Percentiles rank a stretch among this genome's conserved stretches.
phyloP scores from a whole-genome alignment of 495 filamentous ascomycete species.

The Chlorociboria aeruginascens region DNA sequence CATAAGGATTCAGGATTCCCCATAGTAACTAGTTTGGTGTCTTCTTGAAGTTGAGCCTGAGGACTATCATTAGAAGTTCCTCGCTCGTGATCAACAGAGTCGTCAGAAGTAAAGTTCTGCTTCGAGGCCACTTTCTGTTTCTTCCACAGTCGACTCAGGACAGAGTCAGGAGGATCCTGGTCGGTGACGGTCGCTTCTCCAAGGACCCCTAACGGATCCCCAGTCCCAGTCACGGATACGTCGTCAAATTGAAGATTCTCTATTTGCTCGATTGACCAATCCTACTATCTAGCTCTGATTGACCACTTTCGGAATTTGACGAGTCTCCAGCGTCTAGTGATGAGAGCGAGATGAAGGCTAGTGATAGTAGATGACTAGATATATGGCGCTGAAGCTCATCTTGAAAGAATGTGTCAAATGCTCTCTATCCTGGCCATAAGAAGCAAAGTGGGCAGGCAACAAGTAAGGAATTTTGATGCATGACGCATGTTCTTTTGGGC shows the following conservation, averaged over 20 bases:
- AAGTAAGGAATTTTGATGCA: too few species aligned
- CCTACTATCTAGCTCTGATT: background rate
- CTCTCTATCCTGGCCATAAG: too few species aligned
- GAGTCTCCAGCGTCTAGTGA: background rate
- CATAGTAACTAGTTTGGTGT: background rate
- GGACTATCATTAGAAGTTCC: background rate
- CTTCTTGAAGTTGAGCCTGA: background rate
- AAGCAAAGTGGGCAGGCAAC: too few species aligned
- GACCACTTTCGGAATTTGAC: background rate
- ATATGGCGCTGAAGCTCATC: too few species aligned
- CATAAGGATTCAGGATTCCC: constrained; percentile 1
- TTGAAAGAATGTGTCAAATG: too few species aligned
- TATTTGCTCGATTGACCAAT: background rate
- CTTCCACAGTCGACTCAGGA: background rate
- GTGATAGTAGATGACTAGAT: too few species aligned
- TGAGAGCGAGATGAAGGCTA: too few species aligned
- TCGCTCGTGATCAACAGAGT: background rate
- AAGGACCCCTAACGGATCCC: background rate
- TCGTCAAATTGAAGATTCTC: background rate
- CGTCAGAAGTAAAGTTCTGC: background rate
- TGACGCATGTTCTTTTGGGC: too few species aligned
- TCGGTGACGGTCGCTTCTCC: background rate
- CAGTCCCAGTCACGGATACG: background rate
- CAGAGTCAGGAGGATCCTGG: background rate
- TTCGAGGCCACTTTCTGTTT: background rate